Percentiles rank a stretch among this genome's conserved stretches.
Conservation (phyloP, 176 grass and related monocot species). For the Aechmea fasciata region DNA sequence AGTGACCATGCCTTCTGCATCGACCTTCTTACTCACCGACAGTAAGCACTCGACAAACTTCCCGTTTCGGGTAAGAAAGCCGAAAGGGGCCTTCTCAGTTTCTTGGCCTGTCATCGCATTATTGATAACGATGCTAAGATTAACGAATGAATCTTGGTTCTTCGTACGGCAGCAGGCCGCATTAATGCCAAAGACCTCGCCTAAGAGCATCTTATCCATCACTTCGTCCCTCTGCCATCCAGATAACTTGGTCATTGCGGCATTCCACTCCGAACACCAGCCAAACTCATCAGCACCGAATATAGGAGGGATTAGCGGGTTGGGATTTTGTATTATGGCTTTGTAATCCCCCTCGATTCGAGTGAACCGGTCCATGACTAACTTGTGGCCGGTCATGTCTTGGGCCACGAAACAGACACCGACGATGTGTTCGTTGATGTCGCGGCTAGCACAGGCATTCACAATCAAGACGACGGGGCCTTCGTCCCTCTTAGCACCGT, state of each 20-base stretch:
- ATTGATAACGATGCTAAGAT: slow-evolving; percentile 70
- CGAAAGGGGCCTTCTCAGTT: slow-evolving; percentile 65
- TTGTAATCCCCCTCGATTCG: slow-evolving; percentile 88
- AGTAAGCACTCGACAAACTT: slow-evolving; percentile 74
- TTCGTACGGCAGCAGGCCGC: slow-evolving; percentile 63
- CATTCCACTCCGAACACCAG: slow-evolving; percentile 96
- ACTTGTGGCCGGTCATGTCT: slow-evolving; percentile 91
- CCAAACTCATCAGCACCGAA: slow-evolving; percentile 87
- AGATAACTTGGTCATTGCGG: slow-evolving; percentile 73
- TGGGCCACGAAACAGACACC: slow-evolving; percentile 95
- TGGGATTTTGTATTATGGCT: slow-evolving; percentile 83
- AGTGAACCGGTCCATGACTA: slow-evolving; percentile 80
- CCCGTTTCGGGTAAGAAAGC: slow-evolving; percentile 47
- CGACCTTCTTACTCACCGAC: slow-evolving; percentile 64
- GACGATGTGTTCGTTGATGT: slow-evolving; percentile 64
- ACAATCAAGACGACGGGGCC: slow-evolving; percentile 68
- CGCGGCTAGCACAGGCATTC: slow-evolving; percentile 80
- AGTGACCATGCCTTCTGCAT: slow-evolving; percentile 39
- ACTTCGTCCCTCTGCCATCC: slow-evolving; percentile 82
- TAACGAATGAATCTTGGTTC: slow-evolving; percentile 64
- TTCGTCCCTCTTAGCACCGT: slow-evolving; percentile 42
- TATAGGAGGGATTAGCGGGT: slow-evolving; percentile 81
- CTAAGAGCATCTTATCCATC: slow-evolving; percentile 80
- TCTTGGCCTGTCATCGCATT: slow-evolving; percentile 70
- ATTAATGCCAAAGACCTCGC: slow-evolving; percentile 67